Percentiles rank a stretch among this genome's conserved stretches.
Conservation (phyloP, 768 basidiomycete species). For the Chalciporus chontae region DNA sequence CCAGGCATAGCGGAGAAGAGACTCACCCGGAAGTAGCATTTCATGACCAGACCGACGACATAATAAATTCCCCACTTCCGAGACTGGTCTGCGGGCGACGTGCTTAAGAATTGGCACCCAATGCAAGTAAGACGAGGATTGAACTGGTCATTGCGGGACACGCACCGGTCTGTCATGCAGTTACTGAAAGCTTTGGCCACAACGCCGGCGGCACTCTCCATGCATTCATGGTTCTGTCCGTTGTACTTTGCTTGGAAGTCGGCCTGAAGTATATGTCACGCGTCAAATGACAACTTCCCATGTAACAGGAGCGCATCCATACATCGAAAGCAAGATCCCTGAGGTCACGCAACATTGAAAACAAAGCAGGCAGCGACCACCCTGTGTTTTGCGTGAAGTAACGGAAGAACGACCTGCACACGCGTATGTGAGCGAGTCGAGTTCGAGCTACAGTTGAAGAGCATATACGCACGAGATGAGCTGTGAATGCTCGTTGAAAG, state of each 20-base stretch:
- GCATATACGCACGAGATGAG: conserved; percentile 63
- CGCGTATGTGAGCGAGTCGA: not conserved
- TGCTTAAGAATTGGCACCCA: conserved; percentile 35
- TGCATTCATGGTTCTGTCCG: conserved; percentile 55
- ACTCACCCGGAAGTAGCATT: conserved; percentile 90
- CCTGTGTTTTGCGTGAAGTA: conserved; percentile 79
- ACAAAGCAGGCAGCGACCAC: conserved; percentile 84
- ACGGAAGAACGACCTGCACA: conserved; percentile 64
- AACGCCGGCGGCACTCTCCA: conserved; percentile 84
- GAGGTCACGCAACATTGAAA: conserved; percentile 76
- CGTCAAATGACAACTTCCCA: not conserved
- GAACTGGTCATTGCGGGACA: not conserved
- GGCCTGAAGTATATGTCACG: conserved; percentile 38
- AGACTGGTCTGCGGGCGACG: conserved; percentile 67
- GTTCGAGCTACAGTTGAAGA: not conserved
- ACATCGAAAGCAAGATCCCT: conserved; percentile 86
- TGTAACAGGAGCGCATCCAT: conserved; percentile 14
- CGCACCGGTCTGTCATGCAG: conserved; percentile 81
- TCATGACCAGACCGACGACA: conserved; percentile 85
- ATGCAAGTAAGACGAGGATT: not conserved
- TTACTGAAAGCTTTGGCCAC: conserved; percentile 88
- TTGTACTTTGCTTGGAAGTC: conserved; percentile 58
- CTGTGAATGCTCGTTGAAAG: conserved; percentile 76
- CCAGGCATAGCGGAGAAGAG: not conserved
- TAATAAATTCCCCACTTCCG: conserved; percentile 93